Evolutionary conservation across 2,329 filamentous ascomycete species (phyloP).

Genomic region (Arthrobotrys sphaeroides): DNA sequence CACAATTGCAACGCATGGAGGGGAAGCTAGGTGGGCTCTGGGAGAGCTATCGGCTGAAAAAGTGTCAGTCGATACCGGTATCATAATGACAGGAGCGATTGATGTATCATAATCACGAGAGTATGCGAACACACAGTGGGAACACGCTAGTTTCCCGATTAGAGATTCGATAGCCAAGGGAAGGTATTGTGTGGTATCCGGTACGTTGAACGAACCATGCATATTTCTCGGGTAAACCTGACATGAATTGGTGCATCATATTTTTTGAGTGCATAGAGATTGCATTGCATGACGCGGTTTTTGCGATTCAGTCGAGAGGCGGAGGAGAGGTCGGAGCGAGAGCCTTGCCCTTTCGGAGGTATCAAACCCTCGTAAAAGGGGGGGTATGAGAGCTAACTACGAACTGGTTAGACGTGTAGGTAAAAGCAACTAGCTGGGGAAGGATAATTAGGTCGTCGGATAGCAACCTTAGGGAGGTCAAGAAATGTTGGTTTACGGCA

Average conservation of each 20-base stretch:
- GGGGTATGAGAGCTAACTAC: conserved; percentile 1
- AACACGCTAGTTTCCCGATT: conserved; percentile 5
- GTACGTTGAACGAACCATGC: conserved; percentile 24
- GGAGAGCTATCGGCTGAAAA: neutral
- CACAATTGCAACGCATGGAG: conserved; percentile 35
- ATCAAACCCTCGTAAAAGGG: neutral
- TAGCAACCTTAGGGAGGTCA: conserved; percentile 5
- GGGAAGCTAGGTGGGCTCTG: neutral
- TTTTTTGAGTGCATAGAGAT: conserved; percentile 44
- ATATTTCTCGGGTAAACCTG: conserved; percentile 17
- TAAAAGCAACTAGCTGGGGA: conserved; percentile 2
- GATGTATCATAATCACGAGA: conserved; percentile 17
- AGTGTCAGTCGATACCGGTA: conserved; percentile 18
- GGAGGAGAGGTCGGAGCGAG: neutral
- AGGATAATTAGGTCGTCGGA: conserved; percentile 4
- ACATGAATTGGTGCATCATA: conserved; percentile 26
- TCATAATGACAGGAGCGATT: neutral
- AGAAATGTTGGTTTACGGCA: conserved; percentile 18
- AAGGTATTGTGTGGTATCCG: neutral
- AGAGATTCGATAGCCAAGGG: conserved; percentile 14
- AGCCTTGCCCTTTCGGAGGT: neutral
- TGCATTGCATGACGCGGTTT: conserved; percentile 40
- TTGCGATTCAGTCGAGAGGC: conserved; percentile 16
- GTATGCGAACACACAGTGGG: conserved; percentile 7
- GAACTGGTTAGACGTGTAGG: conserved; percentile 8